Evolutionary conservation across 2,329 filamentous ascomycete species (phyloP), one percentile per base, ranked within the genome.

Genomic region (Ciborinia camelliae): DNA sequence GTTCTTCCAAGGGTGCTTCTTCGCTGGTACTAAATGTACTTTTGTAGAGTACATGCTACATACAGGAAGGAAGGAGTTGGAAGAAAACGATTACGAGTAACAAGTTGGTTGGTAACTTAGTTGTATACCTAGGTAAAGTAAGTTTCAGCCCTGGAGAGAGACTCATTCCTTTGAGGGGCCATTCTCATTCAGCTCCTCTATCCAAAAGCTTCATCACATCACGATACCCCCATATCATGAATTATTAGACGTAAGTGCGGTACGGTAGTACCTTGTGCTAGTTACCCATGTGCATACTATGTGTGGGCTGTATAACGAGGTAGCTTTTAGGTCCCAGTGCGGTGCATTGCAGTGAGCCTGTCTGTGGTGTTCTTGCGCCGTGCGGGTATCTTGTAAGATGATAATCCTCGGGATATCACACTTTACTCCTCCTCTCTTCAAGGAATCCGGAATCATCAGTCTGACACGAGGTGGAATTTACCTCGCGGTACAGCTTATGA

Each of bases 121-220:
- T 9, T 9, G 20, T 32, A 10, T 52, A n/a, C n/a, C n/a, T n/a
- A n/a, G n/a, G n/a, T n/a, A n/a, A n/a, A n/a, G n/a, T n/a, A 52
- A 28, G 12, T 53, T 52, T 61, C 59, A 62, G 59, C 59, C 59
- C 35, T 18, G 35, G 41, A 12, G 48, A 23, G 37, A 62, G 48
- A 20, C 45, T 41, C 47, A 41, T 62, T 32, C 35, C 59, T 62
- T 28, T 20, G 57, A 26, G 57, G 41, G 57, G 57, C 57, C 28
- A 43, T 14, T 12, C 15, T 32, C n/a, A 28, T 41, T 37, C 48
- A 53, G 35, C 35, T 41, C 37, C 58, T 32, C 47, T 32, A 15
- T 43, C 26, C 15, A 15, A 23, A 57, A 45, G 39, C 39, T 45
- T n/a, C 58, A 41, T 62, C 59, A 32, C 58, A 41, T 62, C 59